Conservation (phyloP, 2,329 filamentous ascomycete species). For the Colletotrichum sp. region DNA sequence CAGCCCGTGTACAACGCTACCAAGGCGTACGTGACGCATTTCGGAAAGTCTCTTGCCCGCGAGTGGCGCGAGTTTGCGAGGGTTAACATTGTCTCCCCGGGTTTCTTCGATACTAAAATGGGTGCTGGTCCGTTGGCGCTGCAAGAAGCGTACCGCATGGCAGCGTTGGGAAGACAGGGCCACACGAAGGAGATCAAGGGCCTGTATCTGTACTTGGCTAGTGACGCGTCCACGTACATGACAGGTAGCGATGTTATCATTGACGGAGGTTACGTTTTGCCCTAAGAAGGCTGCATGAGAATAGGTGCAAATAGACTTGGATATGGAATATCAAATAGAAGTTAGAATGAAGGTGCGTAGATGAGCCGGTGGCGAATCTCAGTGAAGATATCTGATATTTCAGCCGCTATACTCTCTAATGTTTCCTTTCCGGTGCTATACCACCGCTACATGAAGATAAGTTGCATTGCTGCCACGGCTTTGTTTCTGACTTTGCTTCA, state of each 20-base stretch:
- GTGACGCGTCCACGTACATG: constrained; percentile 54
- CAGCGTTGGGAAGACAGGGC: constrained; percentile 59
- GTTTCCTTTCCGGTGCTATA: no score
- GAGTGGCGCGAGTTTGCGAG: constrained; percentile 64
- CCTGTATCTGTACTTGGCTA: constrained; percentile 58
- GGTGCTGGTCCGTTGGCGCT: constrained; percentile 46
- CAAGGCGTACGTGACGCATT: constrained; percentile 61
- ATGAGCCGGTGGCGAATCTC: not conserved
- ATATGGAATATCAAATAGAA: not conserved
- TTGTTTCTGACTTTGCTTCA: not conserved
- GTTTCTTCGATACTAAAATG: constrained; percentile 63
- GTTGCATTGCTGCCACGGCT: no score
- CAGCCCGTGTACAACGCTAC: constrained; percentile 53
- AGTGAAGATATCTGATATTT: not conserved
- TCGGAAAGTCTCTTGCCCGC: constrained; percentile 58
- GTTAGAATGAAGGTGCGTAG: fast-evolving
- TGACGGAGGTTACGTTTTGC: constrained; percentile 40
- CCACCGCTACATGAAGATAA: no score
- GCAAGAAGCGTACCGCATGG: constrained; percentile 56
- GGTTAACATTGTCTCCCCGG: constrained; percentile 59
- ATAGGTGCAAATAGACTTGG: not conserved
- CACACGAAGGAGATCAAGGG: constrained; percentile 72
- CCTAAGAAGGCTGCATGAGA: not conserved
- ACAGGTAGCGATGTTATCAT: constrained; percentile 55
- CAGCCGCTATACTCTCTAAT: no score